A percentile compares a stretch with the other conserved stretches of the same genome.
Conservation (phyloP, 148 eudicot species). For the Salicornia ramosissima region DNA sequence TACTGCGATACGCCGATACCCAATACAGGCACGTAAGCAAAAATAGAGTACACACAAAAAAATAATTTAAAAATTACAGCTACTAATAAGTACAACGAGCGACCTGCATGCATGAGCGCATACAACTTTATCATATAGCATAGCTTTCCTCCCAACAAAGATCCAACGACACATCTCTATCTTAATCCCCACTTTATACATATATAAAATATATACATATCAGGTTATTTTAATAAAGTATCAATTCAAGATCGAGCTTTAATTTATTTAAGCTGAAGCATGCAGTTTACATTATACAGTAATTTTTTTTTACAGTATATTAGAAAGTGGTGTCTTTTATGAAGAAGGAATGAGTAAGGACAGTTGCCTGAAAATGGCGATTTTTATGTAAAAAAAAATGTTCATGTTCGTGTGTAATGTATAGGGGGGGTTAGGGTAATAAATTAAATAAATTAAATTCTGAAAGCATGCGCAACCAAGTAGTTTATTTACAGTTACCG, state of each 20-base stretch:
- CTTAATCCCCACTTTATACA: background rate
- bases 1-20: too few species aligned
- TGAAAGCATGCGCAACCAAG: constrained; percentile 16
- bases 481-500: too few species aligned
- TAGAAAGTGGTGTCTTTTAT: background rate
- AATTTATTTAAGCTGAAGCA: too few species aligned
- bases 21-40: too few species aligned
- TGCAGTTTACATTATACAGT: too few species aligned
- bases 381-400: constrained; percentile 9
- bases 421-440: background rate
- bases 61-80: background rate
- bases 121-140: background rate
- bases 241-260: background rate
- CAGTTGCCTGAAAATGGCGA: constrained; percentile 15
- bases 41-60: too few species aligned
- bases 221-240: background rate
- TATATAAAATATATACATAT: background rate
- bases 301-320: background rate
- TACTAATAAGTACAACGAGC: background rate
- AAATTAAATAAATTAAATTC: background rate
- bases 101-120: background rate
- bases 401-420: background rate
- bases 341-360: background rate
- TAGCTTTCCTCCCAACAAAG: background rate
- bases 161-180: background rate